Conservation (phyloP, 768 basidiomycete genomes). For the Kwoniella heveanensis region DNA sequence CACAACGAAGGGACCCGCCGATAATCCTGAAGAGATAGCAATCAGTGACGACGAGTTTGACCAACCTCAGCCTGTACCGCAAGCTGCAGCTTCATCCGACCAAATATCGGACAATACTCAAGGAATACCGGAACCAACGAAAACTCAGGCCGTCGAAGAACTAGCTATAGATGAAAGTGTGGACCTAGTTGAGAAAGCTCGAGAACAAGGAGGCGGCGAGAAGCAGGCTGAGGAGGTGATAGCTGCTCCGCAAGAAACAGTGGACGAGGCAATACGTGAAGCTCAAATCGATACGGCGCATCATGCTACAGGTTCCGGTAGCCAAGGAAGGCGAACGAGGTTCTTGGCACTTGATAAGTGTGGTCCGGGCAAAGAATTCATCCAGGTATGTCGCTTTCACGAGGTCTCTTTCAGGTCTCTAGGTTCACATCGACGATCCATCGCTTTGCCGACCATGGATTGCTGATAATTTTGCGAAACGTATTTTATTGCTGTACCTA, state of each 20-base stretch:
- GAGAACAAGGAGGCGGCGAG: slow-evolving; percentile 32
- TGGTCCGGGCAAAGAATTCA: slow-evolving; percentile 68
- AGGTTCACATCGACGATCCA: neutral
- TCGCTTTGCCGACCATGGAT: neutral
- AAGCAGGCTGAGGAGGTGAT: slow-evolving; percentile 32
- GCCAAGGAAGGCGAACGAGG: slow-evolving; percentile 60
- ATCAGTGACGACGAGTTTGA: slow-evolving; percentile 38
- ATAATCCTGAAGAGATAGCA: slow-evolving; percentile 43
- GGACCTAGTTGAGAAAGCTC: slow-evolving; percentile 48
- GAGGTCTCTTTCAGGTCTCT: no score
- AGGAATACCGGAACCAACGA: neutral
- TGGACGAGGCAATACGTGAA: slow-evolving; percentile 45
- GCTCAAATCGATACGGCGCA: slow-evolving; percentile 24
- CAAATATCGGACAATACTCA: neutral
- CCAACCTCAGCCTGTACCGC: neutral
- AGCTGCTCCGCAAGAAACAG: slow-evolving; percentile 27
- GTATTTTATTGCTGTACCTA: slow-evolving; percentile 54
- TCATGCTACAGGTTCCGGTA: neutral
- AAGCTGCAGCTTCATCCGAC: neutral
- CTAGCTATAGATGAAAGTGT: slow-evolving; percentile 43
- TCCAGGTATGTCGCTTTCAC: slow-evolving; percentile 64
- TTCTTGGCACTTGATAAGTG: slow-evolving; percentile 94
- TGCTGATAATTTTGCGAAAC: no score
- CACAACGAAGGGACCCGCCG: neutral
- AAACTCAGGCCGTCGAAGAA: neutral